Conservation (phyloP, 352 stramenopile genomes). For the Globisporangium recalcitrans region DNA sequence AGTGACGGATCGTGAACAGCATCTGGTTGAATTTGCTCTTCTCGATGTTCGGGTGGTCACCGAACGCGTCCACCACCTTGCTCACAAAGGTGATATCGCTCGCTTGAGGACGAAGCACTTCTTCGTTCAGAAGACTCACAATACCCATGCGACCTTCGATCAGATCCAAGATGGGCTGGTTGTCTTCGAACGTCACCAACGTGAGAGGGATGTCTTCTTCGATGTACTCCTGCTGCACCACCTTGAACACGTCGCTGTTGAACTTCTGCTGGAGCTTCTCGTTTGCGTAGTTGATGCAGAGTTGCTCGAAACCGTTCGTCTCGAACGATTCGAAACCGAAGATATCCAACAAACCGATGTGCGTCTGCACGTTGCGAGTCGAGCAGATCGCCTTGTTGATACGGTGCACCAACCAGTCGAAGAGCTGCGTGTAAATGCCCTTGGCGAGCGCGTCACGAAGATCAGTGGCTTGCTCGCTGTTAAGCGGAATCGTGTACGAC, state of each 20-base stretch:
- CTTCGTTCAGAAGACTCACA: constrained; percentile 93
- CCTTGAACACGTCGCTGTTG: constrained; percentile 86
- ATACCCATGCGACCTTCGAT: constrained; percentile 88
- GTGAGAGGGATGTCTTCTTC: constrained; percentile 87
- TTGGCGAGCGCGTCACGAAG: constrained; percentile 94
- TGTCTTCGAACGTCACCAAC: constrained; percentile 88
- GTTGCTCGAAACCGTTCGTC: constrained; percentile 91
- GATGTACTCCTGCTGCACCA: constrained; percentile 70
- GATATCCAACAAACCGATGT: constrained; percentile 87
- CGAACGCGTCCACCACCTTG: constrained; percentile 77
- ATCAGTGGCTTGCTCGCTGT: constrained; percentile 85
- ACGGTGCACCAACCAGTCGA: constrained; percentile 94
- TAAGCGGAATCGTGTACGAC: constrained; percentile 90
- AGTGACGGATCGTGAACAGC: constrained; percentile 79
- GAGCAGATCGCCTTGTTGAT: constrained; percentile 79
- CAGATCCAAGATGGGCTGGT: constrained; percentile 88
- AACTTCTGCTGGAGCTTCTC: constrained; percentile 87
- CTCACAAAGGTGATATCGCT: constrained; percentile 80
- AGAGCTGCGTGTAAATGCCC: constrained; percentile 95
- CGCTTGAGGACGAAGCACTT: constrained; percentile 87
- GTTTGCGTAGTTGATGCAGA: constrained; percentile 83
- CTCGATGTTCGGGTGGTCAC: constrained; percentile 74
- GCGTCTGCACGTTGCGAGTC: constrained; percentile 73
- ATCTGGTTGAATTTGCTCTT: constrained; percentile 83
- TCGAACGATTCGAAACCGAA: constrained; percentile 88